Percentiles rank a stretch among this genome's conserved stretches.
Evolutionary conservation across 2,329 filamentous ascomycete species (phyloP).

Genomic region (Cercospora citrullina): DNA sequence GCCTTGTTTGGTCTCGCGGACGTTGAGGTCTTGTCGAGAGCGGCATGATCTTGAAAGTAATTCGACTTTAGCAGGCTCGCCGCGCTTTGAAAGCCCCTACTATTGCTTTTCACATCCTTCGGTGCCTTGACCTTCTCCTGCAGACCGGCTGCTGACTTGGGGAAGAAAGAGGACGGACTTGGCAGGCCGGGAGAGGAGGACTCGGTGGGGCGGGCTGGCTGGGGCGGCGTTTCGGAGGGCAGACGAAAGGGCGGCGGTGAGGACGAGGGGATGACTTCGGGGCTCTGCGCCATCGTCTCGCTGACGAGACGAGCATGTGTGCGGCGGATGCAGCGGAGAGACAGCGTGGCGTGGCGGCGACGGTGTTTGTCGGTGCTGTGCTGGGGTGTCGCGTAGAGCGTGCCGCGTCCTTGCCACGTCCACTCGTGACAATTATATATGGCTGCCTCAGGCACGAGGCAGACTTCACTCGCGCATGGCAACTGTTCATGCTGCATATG

Average conservation of each 20-base stretch:
- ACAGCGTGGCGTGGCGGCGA: not conserved
- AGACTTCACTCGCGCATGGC: not conserved
- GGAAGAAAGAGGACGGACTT: slow-evolving; percentile 23
- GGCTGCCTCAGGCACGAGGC: not conserved
- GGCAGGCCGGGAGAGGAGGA: slow-evolving; percentile 28
- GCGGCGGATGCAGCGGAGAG: not conserved
- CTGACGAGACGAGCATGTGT: not conserved
- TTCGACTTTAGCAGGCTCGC: slow-evolving; percentile 15
- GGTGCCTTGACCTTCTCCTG: slow-evolving; percentile 6
- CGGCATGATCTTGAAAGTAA: slow-evolving; percentile 4
- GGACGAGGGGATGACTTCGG: slow-evolving; percentile 31
- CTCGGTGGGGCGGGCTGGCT: slow-evolving; percentile 1
- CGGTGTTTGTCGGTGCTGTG: not conserved
- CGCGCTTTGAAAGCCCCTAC: slow-evolving; percentile 23
- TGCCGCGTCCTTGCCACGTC: slow-evolving; percentile 5
- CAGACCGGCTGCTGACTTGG: slow-evolving; percentile 3
- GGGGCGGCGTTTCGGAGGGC: slow-evolving; percentile 26
- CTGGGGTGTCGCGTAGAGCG: not conserved
- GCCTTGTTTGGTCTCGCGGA: not conserved
- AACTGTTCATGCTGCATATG: not conserved
- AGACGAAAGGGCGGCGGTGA: slow-evolving; percentile 24
- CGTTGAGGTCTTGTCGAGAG: slow-evolving; percentile 2
- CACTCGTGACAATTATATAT: not conserved
- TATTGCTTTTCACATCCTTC: slow-evolving; percentile 6
- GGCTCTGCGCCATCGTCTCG: slow-evolving; percentile 18